Evolutionary conservation across 1,284 basidiomycete species (phyloP).

Genomic region (Leccinum proliferum): DNA sequence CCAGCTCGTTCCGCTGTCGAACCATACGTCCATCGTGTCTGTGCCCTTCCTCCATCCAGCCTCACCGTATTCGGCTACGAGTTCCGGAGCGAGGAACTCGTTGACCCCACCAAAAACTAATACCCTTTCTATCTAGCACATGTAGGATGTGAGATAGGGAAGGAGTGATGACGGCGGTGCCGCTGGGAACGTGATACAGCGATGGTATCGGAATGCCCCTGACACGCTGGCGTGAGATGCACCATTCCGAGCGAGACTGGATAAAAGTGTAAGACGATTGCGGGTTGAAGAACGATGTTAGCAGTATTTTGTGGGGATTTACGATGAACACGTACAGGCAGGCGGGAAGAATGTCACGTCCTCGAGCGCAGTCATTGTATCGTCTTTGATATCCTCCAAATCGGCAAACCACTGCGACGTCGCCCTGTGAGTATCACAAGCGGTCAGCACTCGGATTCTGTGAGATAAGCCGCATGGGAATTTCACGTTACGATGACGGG

Average conservation of each 20-base stretch:
- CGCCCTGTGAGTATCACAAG: constrained; percentile 48
- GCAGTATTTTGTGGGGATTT: neutral
- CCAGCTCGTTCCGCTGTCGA: constrained; percentile 98
- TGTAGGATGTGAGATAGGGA: constrained; percentile 73
- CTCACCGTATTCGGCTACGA: constrained; percentile 40
- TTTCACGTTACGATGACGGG: constrained; percentile 86
- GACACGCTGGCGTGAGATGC: constrained; percentile 95
- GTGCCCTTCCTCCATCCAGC: constrained; percentile 68
- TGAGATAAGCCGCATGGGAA: neutral
- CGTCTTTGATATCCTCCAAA: constrained; percentile 76
- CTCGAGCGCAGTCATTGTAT: constrained; percentile 69
- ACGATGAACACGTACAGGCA: constrained; percentile 42
- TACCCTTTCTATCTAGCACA: constrained; percentile 70
- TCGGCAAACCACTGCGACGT: constrained; percentile 99
- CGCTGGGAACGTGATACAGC: constrained; percentile 66
- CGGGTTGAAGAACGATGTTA: constrained; percentile 48
- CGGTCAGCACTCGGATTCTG: constrained; percentile 8
- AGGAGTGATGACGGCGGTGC: constrained; percentile 62
- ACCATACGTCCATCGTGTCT: constrained; percentile 99
- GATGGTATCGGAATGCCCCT: constrained; percentile 99
- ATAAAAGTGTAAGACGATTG: constrained; percentile 86
- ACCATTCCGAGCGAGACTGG: constrained; percentile 93
- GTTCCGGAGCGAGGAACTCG: constrained; percentile 72
- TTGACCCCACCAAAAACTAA: constrained; percentile 91
- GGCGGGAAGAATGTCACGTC: constrained; percentile 77